Percentiles rank a stretch among this genome's conserved stretches.
Conservation (phyloP, 202 grass and related monocot species). For the Setaria viridis region DNA sequence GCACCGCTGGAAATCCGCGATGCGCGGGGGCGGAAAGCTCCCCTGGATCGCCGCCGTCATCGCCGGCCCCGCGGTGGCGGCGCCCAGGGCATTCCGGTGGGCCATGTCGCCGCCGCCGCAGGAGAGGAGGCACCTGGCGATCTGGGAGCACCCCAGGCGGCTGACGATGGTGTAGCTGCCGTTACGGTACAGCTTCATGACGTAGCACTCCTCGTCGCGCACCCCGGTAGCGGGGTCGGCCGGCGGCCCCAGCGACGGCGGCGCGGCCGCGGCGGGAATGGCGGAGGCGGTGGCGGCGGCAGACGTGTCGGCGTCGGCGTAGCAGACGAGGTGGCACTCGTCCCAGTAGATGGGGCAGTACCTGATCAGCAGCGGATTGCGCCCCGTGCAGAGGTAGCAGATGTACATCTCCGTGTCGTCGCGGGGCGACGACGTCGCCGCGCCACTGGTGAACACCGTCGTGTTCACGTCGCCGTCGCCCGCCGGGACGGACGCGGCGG, state of each 20-base stretch:
- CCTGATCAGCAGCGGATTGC: slow-evolving; percentile 44
- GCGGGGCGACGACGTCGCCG: not conserved
- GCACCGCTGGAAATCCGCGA: slow-evolving; percentile 37
- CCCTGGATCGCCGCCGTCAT: not conserved
- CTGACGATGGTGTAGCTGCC: slow-evolving; percentile 41
- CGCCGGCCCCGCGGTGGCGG: not conserved
- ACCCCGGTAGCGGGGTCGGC: not conserved
- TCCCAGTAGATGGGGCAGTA: slow-evolving; percentile 53
- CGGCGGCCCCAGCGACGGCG: not conserved
- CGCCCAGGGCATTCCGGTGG: not conserved
- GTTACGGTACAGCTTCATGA: slow-evolving; percentile 51
- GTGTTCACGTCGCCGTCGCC: not conserved
- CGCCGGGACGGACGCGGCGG: no score
- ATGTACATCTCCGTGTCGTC: slow-evolving; percentile 42
- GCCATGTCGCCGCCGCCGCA: slow-evolving; percentile 43
- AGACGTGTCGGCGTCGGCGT: not conserved
- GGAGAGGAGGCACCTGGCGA: slow-evolving; percentile 35
- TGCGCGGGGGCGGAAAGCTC: not conserved
- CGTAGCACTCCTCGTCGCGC: slow-evolving; percentile 39
- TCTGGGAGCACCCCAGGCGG: not conserved
- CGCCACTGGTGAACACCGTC: not conserved
- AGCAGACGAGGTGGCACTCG: slow-evolving; percentile 44
- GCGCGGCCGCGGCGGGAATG: not conserved
- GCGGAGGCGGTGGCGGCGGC: not conserved
- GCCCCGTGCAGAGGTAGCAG: slow-evolving; percentile 54